Evolutionary conservation across 2,329 filamentous ascomycete species (phyloP), one percentile per base, ranked within the genome.

Genomic region (Fusarium zealandicum): DNA sequence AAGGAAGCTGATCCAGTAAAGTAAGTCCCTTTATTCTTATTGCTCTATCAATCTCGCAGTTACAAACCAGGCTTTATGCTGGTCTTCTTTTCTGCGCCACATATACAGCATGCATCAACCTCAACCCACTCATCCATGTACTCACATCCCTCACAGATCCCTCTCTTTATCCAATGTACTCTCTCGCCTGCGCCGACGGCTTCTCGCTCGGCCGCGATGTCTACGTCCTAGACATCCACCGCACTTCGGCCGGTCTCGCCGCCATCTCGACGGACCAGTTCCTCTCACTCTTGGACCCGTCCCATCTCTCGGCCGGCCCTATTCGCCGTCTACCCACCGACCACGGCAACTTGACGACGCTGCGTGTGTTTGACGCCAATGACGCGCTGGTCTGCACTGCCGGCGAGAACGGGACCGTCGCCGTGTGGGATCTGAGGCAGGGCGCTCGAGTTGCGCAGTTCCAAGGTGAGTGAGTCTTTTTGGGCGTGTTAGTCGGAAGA

Each of bases 191-290:
- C 54, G 48, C 68, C 48, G 73, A 74, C 44, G 52, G 59, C 27
- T 65, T 72, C 59, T 60, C 52, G 61, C 67, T 72, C 57, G 63
- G 66, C 22, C 55, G 53, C 41, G 78, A 80, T 37, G 75, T 80
- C 44, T 89, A 88, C 69, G 80, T 88, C 28, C 80, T 86, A 42
- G 80, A 84, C 54, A 75, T 89, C 45, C 74, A 81, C 20, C 78
- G 81, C n/a, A 75, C 82, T 4, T 63, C 75, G 1, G 69, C 74
- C 2, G 77, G 80, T 5, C 77, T 90, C 33, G 85, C 83, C 2
- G 80, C 84, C 13, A 88, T 89, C 51, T 83, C 86, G 3, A 90
- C 89, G 0, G 87, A 92, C 73, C 85, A 90, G 72, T 81, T 78
- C n/a, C 77, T 93, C 16, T 82, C 84, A 22, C 73, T 90, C 14